Evolutionary conservation across 371 early-diverging fungal genomes (phyloP), one percentile per base, ranked within the genome.

Genomic region (Chytridiales sp.): DNA sequence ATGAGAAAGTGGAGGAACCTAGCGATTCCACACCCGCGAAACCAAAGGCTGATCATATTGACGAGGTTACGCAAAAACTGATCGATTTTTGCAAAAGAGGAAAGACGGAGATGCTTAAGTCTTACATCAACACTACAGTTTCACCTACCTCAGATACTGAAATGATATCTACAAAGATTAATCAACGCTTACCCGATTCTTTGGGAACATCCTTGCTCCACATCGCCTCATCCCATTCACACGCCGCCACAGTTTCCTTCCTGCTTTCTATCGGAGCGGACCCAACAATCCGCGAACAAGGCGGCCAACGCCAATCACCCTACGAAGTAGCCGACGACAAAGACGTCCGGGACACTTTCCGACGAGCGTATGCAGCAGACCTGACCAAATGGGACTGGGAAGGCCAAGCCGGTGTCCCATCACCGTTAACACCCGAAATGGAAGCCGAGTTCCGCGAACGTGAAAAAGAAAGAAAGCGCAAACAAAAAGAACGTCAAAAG

Each of bases 291-390:
- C 74, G 82, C 15, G 74, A 59, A 6, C 56, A 34, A 13, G 31
- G 44, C 1, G 57, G 59, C 13, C 39, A 44, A 11, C 27, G 21
- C 11, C 36, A 81, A 53, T 87, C 87, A 8, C 87, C 96, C 0
- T 95, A 93, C 62, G 91, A 93, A 36, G 74, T 92, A 4, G 80
- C 90, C 8, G 82, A 77, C 41, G 82, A 85, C 67, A 89, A 90
- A 56, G 78, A 80, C 17, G 85, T 86, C 0, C 77, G 93, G 9
- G 91, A 93, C 65, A 85, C 80, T 0, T 94, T 94, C 69, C 74
- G 90, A 19, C 74, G 90, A 15, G 68, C 62, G 8, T 86, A 79
- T 49, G 85, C 88, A 80, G 74, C 73, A n/a, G 74, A 79, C 34
- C 40, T 80, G 4, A 85, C 86, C 1, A 60, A 67, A 41, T 91